Evolutionary conservation across 192 early-diverging fungal species (phyloP).

Genomic region (Phlyctochytrium bullatum): DNA sequence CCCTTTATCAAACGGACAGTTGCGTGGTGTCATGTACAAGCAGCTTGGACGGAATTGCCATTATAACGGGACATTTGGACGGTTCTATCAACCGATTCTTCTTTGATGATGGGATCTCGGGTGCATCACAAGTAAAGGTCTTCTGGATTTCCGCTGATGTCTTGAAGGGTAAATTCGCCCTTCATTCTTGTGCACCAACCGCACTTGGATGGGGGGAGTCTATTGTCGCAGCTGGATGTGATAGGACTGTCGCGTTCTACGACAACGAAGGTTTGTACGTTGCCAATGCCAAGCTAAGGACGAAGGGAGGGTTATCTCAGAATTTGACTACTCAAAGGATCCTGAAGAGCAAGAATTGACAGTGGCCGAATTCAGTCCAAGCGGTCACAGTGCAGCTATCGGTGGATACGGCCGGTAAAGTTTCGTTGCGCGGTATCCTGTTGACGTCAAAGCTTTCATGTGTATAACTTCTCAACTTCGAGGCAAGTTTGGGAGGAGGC

Average conservation of each 20-base stretch:
- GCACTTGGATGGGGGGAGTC: constrained; percentile 57
- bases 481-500: constrained; percentile 58
- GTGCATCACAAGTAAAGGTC: constrained; percentile 51
- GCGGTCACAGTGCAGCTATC: constrained; percentile 56
- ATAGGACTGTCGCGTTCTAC: constrained; percentile 55
- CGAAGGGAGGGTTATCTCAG: constrained; percentile 45
- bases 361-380: constrained; percentile 49
- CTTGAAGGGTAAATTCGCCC: constrained; percentile 65
- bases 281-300: constrained; percentile 15
- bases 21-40: constrained; percentile 54
- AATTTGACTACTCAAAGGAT: constrained; percentile 59
- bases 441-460: constrained; percentile 39
- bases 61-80: constrained; percentile 61
- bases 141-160: constrained; percentile 14
- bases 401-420: constrained; percentile 50
- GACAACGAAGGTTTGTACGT: constrained; percentile 36
- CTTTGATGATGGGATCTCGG: constrained; percentile 63
- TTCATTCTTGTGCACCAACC: constrained; percentile 46
- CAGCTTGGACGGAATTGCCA: constrained; percentile 55
- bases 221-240: constrained; percentile 52
- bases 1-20: constrained; percentile 60
- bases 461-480: constrained; percentile 51
- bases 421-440: background rate
- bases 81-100: constrained; percentile 62
- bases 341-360: constrained; percentile 57